Conservation (phyloP, 306 rosid species). For the Arachis stenosperma region DNA sequence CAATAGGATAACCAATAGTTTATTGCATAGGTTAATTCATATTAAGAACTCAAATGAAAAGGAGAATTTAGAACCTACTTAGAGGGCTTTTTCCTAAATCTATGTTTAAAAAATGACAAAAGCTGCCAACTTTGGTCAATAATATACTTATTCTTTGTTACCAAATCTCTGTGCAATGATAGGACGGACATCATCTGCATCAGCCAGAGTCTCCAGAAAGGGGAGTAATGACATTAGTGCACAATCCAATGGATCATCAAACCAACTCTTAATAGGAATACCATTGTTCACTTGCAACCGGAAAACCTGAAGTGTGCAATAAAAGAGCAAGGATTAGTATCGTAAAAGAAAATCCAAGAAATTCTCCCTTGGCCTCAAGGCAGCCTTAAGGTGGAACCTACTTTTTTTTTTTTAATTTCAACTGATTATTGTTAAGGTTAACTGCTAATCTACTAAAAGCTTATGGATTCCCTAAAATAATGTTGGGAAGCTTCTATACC, state of each 20-base stretch:
- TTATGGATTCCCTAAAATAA: conserved; percentile 10
- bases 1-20: conserved; percentile 55
- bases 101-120: conserved; percentile 34
- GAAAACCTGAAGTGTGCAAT: conserved; percentile 78
- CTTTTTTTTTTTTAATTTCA: not conserved
- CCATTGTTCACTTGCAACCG: conserved; percentile 98
- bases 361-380: conserved; percentile 14
- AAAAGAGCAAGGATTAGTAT: conserved; percentile 45
- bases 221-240: conserved; percentile 93
- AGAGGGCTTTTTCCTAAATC: conserved; percentile 56
- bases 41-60: conserved; percentile 54
- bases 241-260: conserved; percentile 86
- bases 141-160: conserved; percentile 87
- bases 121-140: conserved; percentile 64
- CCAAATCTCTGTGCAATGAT: conserved; percentile 85
- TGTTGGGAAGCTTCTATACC: conserved; percentile 2
- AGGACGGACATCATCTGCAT: conserved; percentile 96
- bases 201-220: conserved; percentile 89
- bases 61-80: conserved; percentile 54
- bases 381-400: not conserved
- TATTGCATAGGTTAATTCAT: conserved; percentile 71
- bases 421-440: not conserved
- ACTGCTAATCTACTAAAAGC: conserved; percentile 4
- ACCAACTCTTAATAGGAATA: conserved; percentile 99
- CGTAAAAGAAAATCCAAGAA: conserved; percentile 23